Conservation (phyloP, 1,284 basidiomycete genomes). For the Meira nashicola region DNA sequence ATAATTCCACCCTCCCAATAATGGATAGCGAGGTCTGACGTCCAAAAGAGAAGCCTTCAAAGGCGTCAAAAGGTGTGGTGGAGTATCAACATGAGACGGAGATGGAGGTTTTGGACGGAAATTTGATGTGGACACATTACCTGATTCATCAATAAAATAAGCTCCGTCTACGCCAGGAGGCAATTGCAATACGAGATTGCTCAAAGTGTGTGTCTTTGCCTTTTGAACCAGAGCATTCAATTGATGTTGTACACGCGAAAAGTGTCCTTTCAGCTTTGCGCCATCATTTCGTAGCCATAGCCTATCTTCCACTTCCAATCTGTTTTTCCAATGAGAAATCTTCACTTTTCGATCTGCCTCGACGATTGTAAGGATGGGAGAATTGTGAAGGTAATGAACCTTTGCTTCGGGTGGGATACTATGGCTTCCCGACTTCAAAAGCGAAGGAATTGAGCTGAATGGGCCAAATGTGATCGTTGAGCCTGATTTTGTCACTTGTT, state of each 20-base stretch:
- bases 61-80: slow-evolving; percentile 18
- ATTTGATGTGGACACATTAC: slow-evolving; percentile 91
- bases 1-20: slow-evolving; percentile 97
- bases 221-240: slow-evolving; percentile 64
- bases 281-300: slow-evolving; percentile 80
- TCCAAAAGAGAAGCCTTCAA: slow-evolving; percentile 61
- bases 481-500: slow-evolving; percentile 67
- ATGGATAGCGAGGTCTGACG: slow-evolving; percentile 80
- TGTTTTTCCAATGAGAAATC: slow-evolving; percentile 94
- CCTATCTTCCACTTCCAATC: slow-evolving; percentile 86
- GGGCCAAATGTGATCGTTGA: slow-evolving; percentile 82
- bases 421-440: slow-evolving; percentile 51
- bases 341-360: slow-evolving; percentile 69
- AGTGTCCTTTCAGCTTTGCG: slow-evolving; percentile 90
- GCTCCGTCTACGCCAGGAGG: slow-evolving; percentile 73
- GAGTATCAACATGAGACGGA: slow-evolving; percentile 13
- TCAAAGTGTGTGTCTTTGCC: slow-evolving; percentile 66
- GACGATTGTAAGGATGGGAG: slow-evolving; percentile 72
- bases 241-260: slow-evolving; percentile 86
- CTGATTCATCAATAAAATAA: slow-evolving; percentile 67
- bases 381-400: slow-evolving; percentile 75
- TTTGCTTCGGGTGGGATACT: slow-evolving; percentile 53
- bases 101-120: slow-evolving; percentile 62
- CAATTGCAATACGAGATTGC: slow-evolving; percentile 67
- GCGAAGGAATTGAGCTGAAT: slow-evolving; percentile 67